Conservation (phyloP, 148 eudicot species). For the Camellia granthamiana region DNA sequence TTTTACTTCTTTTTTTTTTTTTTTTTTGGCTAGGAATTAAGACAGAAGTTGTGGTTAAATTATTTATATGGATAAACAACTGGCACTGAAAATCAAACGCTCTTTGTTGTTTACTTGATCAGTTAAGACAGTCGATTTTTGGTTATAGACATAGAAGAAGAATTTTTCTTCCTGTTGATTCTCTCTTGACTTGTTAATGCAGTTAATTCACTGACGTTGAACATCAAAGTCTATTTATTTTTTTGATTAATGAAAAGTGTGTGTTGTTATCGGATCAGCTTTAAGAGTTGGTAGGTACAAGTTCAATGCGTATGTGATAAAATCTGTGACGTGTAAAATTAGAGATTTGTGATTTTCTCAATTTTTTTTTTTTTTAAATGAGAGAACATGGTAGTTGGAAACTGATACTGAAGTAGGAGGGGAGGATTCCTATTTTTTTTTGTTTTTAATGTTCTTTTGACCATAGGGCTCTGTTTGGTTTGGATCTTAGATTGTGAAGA, state of each 20-base stretch:
- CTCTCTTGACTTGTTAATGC: not conserved
- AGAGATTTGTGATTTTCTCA: too few relatives aligned
- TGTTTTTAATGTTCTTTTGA: too few relatives aligned
- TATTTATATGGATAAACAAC: not conserved
- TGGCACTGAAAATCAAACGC: not conserved
- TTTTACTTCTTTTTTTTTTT: not conserved
- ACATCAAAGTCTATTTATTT: not conserved
- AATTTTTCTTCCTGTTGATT: not conserved
- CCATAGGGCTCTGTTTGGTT: too few relatives aligned
- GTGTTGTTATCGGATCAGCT: not conserved
- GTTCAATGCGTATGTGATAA: too few relatives aligned
- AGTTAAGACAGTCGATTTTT: not conserved
- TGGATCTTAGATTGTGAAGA: too few relatives aligned
- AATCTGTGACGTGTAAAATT: too few relatives aligned
- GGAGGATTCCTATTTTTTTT: too few relatives aligned
- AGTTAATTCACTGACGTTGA: not conserved
- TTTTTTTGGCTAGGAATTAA: conserved; percentile 1
- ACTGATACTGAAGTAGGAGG: too few relatives aligned
- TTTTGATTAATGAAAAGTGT: too few relatives aligned
- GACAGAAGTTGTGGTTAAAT: not conserved
- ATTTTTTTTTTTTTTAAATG: too few relatives aligned
- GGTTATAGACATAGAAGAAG: not conserved
- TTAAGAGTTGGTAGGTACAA: not conserved
- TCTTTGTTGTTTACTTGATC: not conserved
- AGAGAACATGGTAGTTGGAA: too few relatives aligned